A percentile compares a stretch with the other conserved stretches of the same genome.
Evolutionary conservation across 495 filamentous ascomycete genomes (phyloP).

Genomic region (Aspergillus avenaceus): DNA sequence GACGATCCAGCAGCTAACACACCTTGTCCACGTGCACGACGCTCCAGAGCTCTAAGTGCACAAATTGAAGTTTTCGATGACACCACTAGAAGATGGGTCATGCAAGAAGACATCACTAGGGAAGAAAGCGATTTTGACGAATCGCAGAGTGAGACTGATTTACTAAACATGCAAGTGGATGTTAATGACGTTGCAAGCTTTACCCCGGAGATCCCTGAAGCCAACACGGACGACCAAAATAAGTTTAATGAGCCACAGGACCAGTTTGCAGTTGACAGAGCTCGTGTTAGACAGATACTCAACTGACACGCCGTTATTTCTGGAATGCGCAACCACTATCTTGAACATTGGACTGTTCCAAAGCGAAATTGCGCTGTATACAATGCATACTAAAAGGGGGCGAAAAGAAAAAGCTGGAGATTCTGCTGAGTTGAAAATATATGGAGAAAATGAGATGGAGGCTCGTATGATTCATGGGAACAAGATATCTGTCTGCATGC

Average conservation of each 20-base stretch:
- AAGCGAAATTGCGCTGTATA: too few relatives aligned
- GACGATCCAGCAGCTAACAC: not conserved
- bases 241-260: not conserved
- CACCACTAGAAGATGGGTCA: slow-evolving; percentile 4
- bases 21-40: not conserved
- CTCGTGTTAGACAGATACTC: not conserved
- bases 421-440: too few relatives aligned
- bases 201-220: not conserved
- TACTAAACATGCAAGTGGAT: not conserved
- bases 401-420: too few relatives aligned
- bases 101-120: not conserved
- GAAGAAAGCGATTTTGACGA: not conserved
- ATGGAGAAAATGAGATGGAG: too few relatives aligned
- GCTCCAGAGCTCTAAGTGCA: not conserved
- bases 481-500: not conserved
- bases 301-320: too few relatives aligned
- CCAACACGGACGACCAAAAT: not conserved
- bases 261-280: slow-evolving; percentile 8
- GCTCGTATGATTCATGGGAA: too few relatives aligned
- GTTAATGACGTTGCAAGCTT: not conserved
- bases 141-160: not conserved
- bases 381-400: too few relatives aligned
- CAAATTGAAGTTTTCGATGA: not conserved
- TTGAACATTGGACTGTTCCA: too few relatives aligned
- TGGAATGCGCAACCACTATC: too few relatives aligned